A percentile compares a stretch with the other conserved stretches of the same genome.
Conservation (phyloP, 2,329 filamentous ascomycete species). For the Fusarium metavorans region DNA sequence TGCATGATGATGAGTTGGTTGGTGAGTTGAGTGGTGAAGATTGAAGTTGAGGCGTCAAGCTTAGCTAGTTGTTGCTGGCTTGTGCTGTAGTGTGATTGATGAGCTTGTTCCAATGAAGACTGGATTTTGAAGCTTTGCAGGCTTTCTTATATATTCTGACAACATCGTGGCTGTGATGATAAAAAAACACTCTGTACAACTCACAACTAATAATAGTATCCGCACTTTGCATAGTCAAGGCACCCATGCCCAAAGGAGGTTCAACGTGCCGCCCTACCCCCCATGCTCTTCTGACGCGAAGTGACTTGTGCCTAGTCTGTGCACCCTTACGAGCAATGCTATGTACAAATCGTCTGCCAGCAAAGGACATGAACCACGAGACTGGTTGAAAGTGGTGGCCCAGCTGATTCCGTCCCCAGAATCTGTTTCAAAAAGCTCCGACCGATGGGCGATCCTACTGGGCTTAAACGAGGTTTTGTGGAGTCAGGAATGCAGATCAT, state of each 20-base stretch:
- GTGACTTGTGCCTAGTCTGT: constrained; percentile 14
- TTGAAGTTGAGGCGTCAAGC: not conserved
- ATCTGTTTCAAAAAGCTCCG: constrained; percentile 4
- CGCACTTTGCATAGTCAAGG: not conserved
- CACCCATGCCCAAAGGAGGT: not conserved
- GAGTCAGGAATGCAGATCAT: constrained; percentile 1
- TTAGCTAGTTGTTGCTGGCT: not conserved
- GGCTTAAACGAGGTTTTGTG: not conserved
- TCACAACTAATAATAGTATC: constrained; percentile 24
- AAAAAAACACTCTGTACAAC: not conserved
- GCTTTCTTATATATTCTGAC: not conserved
- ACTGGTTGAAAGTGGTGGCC: not conserved
- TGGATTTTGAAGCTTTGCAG: rapidly evolving
- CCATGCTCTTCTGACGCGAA: constrained; percentile 14
- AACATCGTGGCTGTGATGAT: not conserved
- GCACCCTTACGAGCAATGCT: not conserved
- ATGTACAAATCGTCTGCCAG: not conserved
- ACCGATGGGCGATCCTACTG: not conserved
- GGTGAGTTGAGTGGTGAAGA: not conserved
- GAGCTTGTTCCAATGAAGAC: not conserved
- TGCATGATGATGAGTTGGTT: constrained; percentile 5
- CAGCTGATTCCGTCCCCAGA: not conserved
- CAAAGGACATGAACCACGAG: not conserved
- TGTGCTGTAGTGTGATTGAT: not conserved
- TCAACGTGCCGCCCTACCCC: not conserved